Percentiles rank a stretch among this genome's conserved stretches.
These are phyloP conservation scores for Citrus maxima DNA, from an alignment of 345 rosid genomes.

Conservation along the genomic window DNA sequence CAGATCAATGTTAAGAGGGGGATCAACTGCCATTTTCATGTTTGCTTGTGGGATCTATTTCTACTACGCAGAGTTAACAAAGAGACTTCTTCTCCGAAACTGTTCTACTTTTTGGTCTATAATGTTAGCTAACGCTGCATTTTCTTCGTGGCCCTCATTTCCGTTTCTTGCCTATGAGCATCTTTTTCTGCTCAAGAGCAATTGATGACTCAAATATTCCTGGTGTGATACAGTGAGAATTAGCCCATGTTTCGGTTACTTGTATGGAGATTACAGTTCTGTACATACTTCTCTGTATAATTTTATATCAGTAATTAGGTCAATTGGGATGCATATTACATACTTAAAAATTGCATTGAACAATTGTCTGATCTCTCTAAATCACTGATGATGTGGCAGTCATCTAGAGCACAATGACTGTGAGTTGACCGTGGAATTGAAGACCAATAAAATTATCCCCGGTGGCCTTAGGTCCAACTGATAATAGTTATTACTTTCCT, in stretches of 20 bases:
- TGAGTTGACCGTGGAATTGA: too few relatives aligned
- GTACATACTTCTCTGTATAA: background rate
- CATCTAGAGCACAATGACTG: too few relatives aligned
- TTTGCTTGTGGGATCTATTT: slow-evolving; percentile 2
- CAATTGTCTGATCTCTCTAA: too few relatives aligned
- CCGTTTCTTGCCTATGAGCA: background rate
- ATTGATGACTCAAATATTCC: background rate
- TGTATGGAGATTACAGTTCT: background rate
- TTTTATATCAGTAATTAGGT: background rate
- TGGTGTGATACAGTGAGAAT: background rate
- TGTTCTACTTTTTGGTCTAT: background rate
- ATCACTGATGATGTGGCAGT: too few relatives aligned
- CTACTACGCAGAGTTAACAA: background rate
- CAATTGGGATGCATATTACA: background rate
- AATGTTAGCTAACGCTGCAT: background rate
- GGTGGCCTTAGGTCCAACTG: too few relatives aligned
- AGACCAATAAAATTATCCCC: too few relatives aligned
- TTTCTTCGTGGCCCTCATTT: background rate
- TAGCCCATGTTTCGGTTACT: background rate
- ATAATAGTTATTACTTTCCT: too few relatives aligned
- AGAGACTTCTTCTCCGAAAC: background rate
- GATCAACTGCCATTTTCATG: slow-evolving; percentile 9
- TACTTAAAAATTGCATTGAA: background rate
- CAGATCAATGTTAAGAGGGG: slow-evolving; percentile 2
- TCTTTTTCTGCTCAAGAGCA: background rate